These are phyloP conservation scores for Saccharomyces hybrid DNA, from an alignment of 1,139 yeast genomes.

Conservation along the genomic window DNA sequence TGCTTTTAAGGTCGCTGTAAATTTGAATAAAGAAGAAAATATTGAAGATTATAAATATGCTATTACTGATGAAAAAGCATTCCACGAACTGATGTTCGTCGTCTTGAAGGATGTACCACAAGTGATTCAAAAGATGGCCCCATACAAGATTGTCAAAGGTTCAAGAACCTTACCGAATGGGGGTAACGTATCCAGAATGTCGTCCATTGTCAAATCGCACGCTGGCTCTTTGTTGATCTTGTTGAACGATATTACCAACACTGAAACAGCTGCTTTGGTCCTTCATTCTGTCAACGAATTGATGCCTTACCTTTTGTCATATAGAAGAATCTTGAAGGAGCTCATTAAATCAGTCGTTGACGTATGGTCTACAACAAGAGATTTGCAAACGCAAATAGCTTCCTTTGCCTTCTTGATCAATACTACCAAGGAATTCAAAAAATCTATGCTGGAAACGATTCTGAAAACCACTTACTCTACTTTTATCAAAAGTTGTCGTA, in stretches of 20 bases:
- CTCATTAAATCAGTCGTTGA: slow-evolving; percentile 57
- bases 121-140: slow-evolving; percentile 63
- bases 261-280: slow-evolving; percentile 72
- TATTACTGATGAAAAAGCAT: slow-evolving; percentile 70
- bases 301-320: slow-evolving; percentile 72
- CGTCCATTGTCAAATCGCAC: slow-evolving; percentile 63
- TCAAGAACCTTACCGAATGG: slow-evolving; percentile 51
- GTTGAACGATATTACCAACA: slow-evolving; percentile 65
- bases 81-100: slow-evolving; percentile 63
- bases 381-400: slow-evolving; percentile 73
- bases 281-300: slow-evolving; percentile 64
- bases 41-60: slow-evolving; percentile 53
- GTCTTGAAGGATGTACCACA: slow-evolving; percentile 68
- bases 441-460: slow-evolving; percentile 49
- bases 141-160: slow-evolving; percentile 42
- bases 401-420: slow-evolving; percentile 81
- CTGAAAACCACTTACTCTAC: slow-evolving; percentile 71
- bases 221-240: slow-evolving; percentile 62
- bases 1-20: slow-evolving; percentile 84
- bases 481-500: slow-evolving; percentile 72
- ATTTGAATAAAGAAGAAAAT: slow-evolving; percentile 47
- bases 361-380: slow-evolving; percentile 66
- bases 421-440: slow-evolving; percentile 61
- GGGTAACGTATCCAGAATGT: slow-evolving; percentile 51
- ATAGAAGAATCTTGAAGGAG: slow-evolving; percentile 71